These are phyloP conservation scores for Podila verticillata DNA, from an alignment of 192 early-diverging fungal species.

Conservation along the genomic window DNA sequence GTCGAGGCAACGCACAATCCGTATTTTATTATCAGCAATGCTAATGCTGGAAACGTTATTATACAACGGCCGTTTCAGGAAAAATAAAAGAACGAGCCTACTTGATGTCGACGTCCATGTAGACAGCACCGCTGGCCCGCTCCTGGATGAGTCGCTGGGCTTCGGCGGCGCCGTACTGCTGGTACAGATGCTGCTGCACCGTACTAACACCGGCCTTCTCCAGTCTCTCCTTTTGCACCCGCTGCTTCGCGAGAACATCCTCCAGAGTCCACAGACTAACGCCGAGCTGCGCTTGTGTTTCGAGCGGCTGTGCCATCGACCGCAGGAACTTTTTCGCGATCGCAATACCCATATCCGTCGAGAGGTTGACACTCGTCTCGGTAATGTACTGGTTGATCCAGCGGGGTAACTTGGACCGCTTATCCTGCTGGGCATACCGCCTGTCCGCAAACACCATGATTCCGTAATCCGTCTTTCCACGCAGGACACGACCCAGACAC, in stretches of 20 bases:
- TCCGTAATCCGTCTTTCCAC: constrained; percentile 99
- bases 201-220: constrained; percentile 13
- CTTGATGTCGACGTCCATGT: constrained; percentile 47
- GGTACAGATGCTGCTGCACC: constrained; percentile 11
- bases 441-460: constrained; percentile 98
- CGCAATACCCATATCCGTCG: constrained; percentile 96
- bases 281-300: constrained; percentile 78
- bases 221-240: constrained; percentile 37
- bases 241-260: constrained; percentile 68
- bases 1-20: too few species aligned
- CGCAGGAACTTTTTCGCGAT: constrained; percentile 93
- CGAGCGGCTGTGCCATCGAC: constrained; percentile 96
- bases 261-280: constrained; percentile 88
- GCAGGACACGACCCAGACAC: constrained; percentile 96
- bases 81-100: too few species aligned
- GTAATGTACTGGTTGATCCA: constrained; percentile 95
- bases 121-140: constrained; percentile 30
- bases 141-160: constrained; percentile 27
- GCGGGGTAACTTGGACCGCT: constrained; percentile 94
- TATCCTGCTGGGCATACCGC: constrained; percentile 94
- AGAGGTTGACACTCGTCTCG: constrained; percentile 89
- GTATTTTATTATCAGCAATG: too few species aligned
- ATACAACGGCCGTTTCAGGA: too few species aligned
- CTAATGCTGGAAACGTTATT: too few species aligned
- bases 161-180: constrained; percentile 24